Conservation (phyloP, 768 basidiomycete species). For the Rhodotorula paludigena region DNA sequence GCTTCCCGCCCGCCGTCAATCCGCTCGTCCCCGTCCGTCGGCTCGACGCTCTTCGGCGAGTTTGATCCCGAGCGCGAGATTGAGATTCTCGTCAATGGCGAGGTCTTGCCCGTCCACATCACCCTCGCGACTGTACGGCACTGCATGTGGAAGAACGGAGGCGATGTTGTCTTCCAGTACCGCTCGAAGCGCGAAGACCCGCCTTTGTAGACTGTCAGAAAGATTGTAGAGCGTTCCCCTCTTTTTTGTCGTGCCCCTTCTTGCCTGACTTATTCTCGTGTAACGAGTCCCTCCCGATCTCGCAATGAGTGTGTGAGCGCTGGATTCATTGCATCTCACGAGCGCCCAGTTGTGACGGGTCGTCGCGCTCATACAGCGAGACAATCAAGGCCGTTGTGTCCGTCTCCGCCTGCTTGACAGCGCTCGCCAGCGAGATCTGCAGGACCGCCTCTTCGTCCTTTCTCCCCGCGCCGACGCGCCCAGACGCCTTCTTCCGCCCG, state of each 20-base stretch:
- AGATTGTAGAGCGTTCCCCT: neutral
- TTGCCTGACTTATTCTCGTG: neutral
- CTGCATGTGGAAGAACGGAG: constrained; percentile 63
- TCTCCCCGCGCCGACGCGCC: too few species aligned
- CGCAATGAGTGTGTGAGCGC: too few species aligned
- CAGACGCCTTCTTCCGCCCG: too few species aligned
- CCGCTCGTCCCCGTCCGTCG: constrained; percentile 54
- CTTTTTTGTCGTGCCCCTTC: too few species aligned
- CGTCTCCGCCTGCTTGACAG: too few species aligned
- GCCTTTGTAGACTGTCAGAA: too few species aligned
- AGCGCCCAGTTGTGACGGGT: too few species aligned
- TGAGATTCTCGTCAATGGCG: constrained; percentile 83
- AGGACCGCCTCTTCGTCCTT: too few species aligned
- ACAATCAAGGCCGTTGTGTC: too few species aligned
- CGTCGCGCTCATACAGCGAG: too few species aligned
- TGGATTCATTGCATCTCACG: too few species aligned
- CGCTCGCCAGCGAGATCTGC: too few species aligned
- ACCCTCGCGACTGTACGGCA: constrained; percentile 85
- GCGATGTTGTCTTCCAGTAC: constrained; percentile 39
- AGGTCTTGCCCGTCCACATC: constrained; percentile 76
- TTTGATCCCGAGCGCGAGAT: constrained; percentile 49
- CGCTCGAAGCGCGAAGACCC: constrained; percentile 3
- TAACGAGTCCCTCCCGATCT: neutral
- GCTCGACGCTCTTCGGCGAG: constrained; percentile 13
- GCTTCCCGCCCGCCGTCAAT: constrained; percentile 28